Evolutionary conservation across 345 rosid species (phyloP).

Genomic region (Populus euphratica): DNA sequence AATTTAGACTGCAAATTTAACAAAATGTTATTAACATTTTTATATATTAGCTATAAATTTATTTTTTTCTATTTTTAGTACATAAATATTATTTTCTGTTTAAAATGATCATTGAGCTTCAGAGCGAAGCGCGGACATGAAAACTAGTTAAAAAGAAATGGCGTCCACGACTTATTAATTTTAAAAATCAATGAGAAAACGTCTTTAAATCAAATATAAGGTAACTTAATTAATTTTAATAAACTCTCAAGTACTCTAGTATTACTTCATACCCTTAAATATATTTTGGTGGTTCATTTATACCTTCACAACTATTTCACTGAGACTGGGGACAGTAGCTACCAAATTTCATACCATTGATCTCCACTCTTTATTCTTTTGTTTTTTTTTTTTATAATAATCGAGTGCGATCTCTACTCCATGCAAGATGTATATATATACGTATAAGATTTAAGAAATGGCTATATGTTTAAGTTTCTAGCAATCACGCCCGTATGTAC

Average conservation of each 20-base stretch:
- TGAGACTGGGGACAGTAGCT: not conserved
- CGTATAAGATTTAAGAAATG: not conserved
- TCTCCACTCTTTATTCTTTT: not conserved
- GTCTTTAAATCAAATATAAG: not conserved
- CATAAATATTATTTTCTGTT: too few species aligned
- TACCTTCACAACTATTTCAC: not conserved
- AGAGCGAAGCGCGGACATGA: too few species aligned
- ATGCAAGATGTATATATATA: not conserved
- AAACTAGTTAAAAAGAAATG: too few species aligned
- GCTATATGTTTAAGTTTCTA: not conserved
- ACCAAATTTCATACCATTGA: not conserved
- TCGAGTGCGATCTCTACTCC: not conserved
- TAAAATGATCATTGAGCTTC: too few species aligned
- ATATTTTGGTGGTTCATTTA: too few species aligned
- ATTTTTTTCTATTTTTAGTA: too few species aligned
- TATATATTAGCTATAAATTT: too few species aligned
- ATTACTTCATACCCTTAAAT: not conserved
- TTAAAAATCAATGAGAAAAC: too few species aligned
- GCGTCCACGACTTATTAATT: too few species aligned
- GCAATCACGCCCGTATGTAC: not conserved
- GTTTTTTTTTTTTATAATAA: accelerated
- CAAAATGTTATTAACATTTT: too few species aligned
- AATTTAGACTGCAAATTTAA: accelerated
- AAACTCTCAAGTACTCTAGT: not conserved
- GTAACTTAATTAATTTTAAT: not conserved